phyloP scores from a whole-genome alignment of 2,329 filamentous ascomycete species.

The Aureobasidium subglaciale region DNA sequence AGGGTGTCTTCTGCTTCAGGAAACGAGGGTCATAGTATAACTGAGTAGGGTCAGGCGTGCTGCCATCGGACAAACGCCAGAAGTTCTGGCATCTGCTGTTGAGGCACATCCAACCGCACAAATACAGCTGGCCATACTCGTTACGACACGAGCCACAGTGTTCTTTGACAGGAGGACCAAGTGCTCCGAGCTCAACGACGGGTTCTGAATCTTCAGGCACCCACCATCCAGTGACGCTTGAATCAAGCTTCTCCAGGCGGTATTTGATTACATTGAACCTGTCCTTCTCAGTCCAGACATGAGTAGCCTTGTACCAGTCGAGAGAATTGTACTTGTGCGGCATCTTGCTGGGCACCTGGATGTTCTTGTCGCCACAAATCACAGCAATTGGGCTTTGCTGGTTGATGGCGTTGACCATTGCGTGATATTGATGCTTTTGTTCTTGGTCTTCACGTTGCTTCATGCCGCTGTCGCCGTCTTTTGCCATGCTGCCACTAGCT shows the following conservation, averaged over 20 bases:
- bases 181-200: neutral
- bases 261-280: slow-evolving; percentile 45
- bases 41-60: slow-evolving; percentile 26
- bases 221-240: slow-evolving; percentile 35
- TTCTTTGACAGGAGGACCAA: slow-evolving; percentile 26
- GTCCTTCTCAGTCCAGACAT: slow-evolving; percentile 56
- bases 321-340: slow-evolving; percentile 58
- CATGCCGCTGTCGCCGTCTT: slow-evolving; percentile 42
- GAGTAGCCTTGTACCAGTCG: slow-evolving; percentile 60
- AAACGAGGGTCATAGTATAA: slow-evolving; percentile 53
- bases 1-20: slow-evolving; percentile 46
- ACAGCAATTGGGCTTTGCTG: slow-evolving; percentile 46
- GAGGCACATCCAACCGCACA: slow-evolving; percentile 53
- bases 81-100: slow-evolving; percentile 45
- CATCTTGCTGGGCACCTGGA: slow-evolving; percentile 41
- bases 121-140: slow-evolving; percentile 33
- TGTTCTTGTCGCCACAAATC: slow-evolving; percentile 45
- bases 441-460: slow-evolving; percentile 42
- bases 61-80: slow-evolving; percentile 42
- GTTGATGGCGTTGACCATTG: slow-evolving; percentile 42
- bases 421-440: slow-evolving; percentile 30
- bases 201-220: neutral
- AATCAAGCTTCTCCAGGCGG: slow-evolving; percentile 58
- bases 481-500: slow-evolving; percentile 49
- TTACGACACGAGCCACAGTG: slow-evolving; percentile 28